Base-by-base conservation (phyloP, 495 filamentous ascomycete species). In the Xylaria bambusicola region DNA sequence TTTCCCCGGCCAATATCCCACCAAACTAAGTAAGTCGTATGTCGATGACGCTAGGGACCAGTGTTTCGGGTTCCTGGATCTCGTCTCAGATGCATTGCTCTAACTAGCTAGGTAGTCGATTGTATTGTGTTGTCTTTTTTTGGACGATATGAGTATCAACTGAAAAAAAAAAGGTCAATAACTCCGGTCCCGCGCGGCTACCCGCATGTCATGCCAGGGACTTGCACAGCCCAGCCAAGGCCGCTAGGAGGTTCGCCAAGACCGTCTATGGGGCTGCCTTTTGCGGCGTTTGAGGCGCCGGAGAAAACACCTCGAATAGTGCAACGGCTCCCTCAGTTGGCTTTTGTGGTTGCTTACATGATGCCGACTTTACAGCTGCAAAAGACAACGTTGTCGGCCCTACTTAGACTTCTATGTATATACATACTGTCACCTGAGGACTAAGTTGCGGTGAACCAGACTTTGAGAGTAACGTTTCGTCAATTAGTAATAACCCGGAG, bases 211-310 rank as follows among this genome's bases (percentile, higher is more conserved):
- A 44, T n/a, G 41, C 13, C 21, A 44, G 2, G 41, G 6, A 44
- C 50, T 21, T 44, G 26, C 52, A 54, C 52, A 54, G 52, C 52
- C 52, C 26, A 33, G 52, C 52, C 52, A 54, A 54, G 36, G 23
- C 18, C 12, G 38, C 52, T 54, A 54, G n/a, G n/a, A n/a, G 52
- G 52, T 54, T 54, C 52, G 52, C 52, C 52, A 54, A 54, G 52
- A 54, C 36, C 23, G 18, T 54, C n/a, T 26, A 18, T 54, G 52
- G 52, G 52, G 52, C 26, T 54, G 38, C 38, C 52, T 20, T 29
- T 29, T 42, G 6, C 52, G 52, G 52, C 42, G 52, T 54, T 54
- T 2, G 12, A 54, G 38, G 38, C 38, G 23, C 24, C n/a, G n/a
- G n/a, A 20, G 4, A 40, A 24, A 52, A 23, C 49, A 52, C 18